These are phyloP conservation scores for Candida chilensis DNA, from an alignment of 805 yeast genomes.

Conservation along the genomic window DNA sequence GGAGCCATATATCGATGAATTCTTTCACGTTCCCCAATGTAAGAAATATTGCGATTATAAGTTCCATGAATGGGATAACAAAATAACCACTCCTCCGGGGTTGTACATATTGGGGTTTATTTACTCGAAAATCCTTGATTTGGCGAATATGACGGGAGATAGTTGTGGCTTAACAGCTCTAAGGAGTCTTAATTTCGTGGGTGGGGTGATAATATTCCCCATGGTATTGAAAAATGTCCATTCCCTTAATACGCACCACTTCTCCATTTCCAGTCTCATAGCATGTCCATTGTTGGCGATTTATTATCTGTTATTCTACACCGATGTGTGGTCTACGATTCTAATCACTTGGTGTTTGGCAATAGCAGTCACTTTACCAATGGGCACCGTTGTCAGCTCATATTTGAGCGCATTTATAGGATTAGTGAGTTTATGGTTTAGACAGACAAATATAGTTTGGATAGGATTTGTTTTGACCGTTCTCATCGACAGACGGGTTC, in stretches of 20 bases:
- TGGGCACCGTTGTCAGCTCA: constrained; percentile 10
- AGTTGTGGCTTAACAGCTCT: constrained; percentile 9
- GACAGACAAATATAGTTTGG: constrained; percentile 95
- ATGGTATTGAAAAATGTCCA: constrained; percentile 19
- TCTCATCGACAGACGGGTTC: constrained; percentile 39
- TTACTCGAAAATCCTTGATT: constrained; percentile 24
- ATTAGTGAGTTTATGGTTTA: constrained; percentile 56
- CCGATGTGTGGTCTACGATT: constrained; percentile 88
- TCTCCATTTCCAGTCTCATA: constrained; percentile 16
- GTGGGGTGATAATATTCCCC: constrained; percentile 51
- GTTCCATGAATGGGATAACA: constrained; percentile 70
- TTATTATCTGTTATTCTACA: constrained; percentile 74
- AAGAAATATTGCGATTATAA: constrained; percentile 52
- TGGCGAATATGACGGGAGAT: constrained; percentile 21
- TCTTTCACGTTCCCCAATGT: constrained; percentile 80
- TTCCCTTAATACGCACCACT: constrained; percentile 7
- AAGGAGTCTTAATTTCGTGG: constrained; percentile 51
- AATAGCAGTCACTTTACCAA: constrained; percentile 22
- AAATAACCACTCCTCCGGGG: constrained; percentile 97
- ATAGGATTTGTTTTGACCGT: constrained; percentile 48
- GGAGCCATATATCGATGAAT: constrained; percentile 59
- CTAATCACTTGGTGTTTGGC: constrained; percentile 50
- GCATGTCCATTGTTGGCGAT: constrained; percentile 66
- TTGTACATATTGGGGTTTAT: constrained; percentile 44
- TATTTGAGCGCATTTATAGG: constrained; percentile 45